Conservation (phyloP, 805 yeast species). For the Ogataea kodamae region DNA sequence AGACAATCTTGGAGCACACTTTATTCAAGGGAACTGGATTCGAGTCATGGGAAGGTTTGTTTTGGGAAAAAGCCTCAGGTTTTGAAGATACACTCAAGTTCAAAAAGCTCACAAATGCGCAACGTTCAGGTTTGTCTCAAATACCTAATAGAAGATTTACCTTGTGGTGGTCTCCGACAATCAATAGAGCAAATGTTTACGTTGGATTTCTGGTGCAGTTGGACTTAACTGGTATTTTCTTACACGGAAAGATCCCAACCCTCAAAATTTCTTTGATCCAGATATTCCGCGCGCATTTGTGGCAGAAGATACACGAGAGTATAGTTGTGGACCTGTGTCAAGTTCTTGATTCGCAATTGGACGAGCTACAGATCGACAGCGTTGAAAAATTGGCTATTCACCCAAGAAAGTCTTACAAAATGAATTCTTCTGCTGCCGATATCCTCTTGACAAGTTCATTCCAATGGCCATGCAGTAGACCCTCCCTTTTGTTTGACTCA, state of each 20-base stretch:
- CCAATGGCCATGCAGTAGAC: constrained; percentile 80
- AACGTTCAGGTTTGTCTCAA: constrained; percentile 93
- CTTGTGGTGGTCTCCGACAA: constrained; percentile 99
- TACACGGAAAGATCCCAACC: constrained; percentile 98
- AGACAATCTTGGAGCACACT: constrained; percentile 92
- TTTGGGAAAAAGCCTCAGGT: constrained; percentile 98
- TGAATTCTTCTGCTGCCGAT: constrained; percentile 96
- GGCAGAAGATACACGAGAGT: constrained; percentile 99
- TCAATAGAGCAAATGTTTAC: constrained; percentile 94
- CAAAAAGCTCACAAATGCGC: constrained; percentile 95
- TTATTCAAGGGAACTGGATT: constrained; percentile 96
- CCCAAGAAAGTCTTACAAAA: constrained; percentile 94
- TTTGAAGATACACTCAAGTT: constrained; percentile 95
- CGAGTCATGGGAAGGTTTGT: constrained; percentile 96
- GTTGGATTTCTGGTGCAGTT: constrained; percentile 96
- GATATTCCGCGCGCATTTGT: constrained; percentile 93
- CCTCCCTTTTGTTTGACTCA: constrained; percentile 72
- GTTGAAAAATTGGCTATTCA: constrained; percentile 92
- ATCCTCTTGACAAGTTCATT: constrained; percentile 69
- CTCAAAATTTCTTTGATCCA: constrained; percentile 92
- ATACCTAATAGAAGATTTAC: constrained; percentile 97
- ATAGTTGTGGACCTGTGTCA: constrained; percentile 91
- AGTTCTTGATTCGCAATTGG: constrained; percentile 83
- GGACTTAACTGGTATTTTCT: constrained; percentile 92
- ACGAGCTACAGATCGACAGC: constrained; percentile 73